phyloP scores from a whole-genome alignment of 768 basidiomycete species.

The Termitomyces sp. region DNA sequence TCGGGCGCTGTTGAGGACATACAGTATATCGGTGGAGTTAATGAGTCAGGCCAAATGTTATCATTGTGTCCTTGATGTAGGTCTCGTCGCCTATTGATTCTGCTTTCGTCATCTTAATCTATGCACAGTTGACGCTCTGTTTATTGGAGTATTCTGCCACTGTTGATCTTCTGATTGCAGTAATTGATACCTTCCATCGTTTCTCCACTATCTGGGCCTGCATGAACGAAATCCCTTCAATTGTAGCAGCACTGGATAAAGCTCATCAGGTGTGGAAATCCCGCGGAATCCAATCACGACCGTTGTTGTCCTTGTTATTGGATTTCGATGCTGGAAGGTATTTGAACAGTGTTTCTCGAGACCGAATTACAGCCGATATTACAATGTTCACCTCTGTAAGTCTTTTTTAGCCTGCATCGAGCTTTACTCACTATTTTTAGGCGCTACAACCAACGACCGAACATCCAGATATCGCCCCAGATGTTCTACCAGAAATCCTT shows the following conservation, averaged over 20 bases:
- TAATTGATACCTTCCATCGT: slow-evolving; percentile 71
- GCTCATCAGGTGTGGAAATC: slow-evolving; percentile 63
- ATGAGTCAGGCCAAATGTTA: slow-evolving; percentile 64
- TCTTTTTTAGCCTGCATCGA: slow-evolving; percentile 12
- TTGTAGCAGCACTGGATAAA: slow-evolving; percentile 56
- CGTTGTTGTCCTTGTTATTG: slow-evolving; percentile 58
- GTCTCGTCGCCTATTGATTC: slow-evolving; percentile 10
- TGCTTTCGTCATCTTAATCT: background rate
- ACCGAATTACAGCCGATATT: slow-evolving; percentile 59
- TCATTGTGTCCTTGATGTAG: slow-evolving; percentile 65
- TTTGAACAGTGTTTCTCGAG: slow-evolving; percentile 51
- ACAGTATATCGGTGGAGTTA: slow-evolving; percentile 54
- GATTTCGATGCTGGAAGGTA: slow-evolving; percentile 62
- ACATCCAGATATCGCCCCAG: slow-evolving; percentile 39
- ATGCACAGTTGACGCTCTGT: slow-evolving; percentile 45
- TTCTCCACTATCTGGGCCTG: slow-evolving; percentile 75
- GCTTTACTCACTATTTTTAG: slow-evolving; percentile 21
- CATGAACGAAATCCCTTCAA: slow-evolving; percentile 56
- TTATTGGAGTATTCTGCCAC: slow-evolving; percentile 52
- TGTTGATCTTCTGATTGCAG: slow-evolving; percentile 50
- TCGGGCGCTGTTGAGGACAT: slow-evolving; percentile 44
- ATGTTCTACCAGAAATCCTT: slow-evolving; percentile 60
- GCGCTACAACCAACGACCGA: slow-evolving; percentile 44
- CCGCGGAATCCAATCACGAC: slow-evolving; percentile 62
- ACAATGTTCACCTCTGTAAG: slow-evolving; percentile 57